phyloP scores from a whole-genome alignment of 2,329 filamentous ascomycete genomes.

The Pseudovirgaria hyperparasitica region DNA sequence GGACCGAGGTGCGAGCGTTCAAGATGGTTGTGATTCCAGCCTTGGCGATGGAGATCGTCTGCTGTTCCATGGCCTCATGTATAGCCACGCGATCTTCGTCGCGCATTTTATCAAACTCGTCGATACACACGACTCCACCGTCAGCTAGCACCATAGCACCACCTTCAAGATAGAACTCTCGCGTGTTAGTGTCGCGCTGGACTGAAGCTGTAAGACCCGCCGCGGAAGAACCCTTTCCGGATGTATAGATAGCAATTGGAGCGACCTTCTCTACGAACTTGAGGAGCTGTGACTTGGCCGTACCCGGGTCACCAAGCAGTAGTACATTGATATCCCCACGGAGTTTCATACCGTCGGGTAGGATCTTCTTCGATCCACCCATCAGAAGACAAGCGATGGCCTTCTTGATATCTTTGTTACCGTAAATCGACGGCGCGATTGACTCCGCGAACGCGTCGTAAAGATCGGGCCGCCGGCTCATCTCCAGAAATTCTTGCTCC shows the following conservation, averaged over 20 bases:
- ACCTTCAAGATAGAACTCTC: conserved; percentile 96
- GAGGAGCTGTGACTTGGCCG: conserved; percentile 89
- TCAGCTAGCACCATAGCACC: conserved; percentile 98
- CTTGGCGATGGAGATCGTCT: conserved; percentile 98
- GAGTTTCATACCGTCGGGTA: conserved; percentile 94
- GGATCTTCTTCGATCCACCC: conserved; percentile 92
- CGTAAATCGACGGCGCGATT: conserved; percentile 95
- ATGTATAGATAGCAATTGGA: conserved; percentile 96
- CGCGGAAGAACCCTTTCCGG: conserved; percentile 92
- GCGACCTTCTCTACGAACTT: conserved; percentile 97
- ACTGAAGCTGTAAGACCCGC: conserved; percentile 96
- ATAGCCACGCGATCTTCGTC: conserved; percentile 97
- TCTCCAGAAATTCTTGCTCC: conserved; percentile 87
- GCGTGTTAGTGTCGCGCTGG: conserved; percentile 78
- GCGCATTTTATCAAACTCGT: conserved; percentile 99
- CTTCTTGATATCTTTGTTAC: conserved; percentile 93
- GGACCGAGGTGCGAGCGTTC: conserved; percentile 86
- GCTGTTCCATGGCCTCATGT: conserved; percentile 99
- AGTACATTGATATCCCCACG: conserved; percentile 97
- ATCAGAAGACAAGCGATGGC: conserved; percentile 87
- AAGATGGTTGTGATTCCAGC: conserved; percentile 97
- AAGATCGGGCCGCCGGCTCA: conserved; percentile 83
- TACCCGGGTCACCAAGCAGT: conserved; percentile 92
- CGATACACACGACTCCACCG: conserved; percentile 93
- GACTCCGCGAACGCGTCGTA: conserved; percentile 83